Base-by-base conservation (phyloP, 768 basidiomycete genomes). In the Saitozyma podzolica region DNA sequence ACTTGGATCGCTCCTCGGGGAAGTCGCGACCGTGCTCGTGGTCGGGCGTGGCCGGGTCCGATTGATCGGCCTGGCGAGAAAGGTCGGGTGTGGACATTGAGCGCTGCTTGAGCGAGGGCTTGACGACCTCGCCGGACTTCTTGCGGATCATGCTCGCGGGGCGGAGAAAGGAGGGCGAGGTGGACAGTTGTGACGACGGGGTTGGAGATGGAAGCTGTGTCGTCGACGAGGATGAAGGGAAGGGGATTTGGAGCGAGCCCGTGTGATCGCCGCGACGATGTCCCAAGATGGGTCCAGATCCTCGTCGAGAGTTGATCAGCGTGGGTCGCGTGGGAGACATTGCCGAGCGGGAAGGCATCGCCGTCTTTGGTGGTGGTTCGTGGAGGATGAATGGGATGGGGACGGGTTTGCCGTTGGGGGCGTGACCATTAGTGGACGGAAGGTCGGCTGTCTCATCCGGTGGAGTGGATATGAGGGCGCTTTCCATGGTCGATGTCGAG, bases 71-170 rank as follows among this genome's bases (percentile, higher is more conserved):
- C 50, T 70, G 66, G 58, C 78, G 69, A 85, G 88, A 73, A 81
- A 86, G 60, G 82, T 81, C 49, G 73, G 75, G 56, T 80, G 80
- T 58, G 80, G 54, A 84, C 78, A 57, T 84, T 76, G 55, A 87
- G 84, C 86, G 83, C 8, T 85, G 82, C 80, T 96, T 98, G 68
- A 97, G 85, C 1, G 92, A 92, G 3, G 92, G 88, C 79, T 92
- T 94, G 73, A 98, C 87, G 9, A 90, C 86, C 79, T 96, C 90
- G 43, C 95, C 94, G 8, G 90, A 91, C 82, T 96, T 97, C 81
- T 97, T 97, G 65, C 92, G 86, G 47, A 91, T 81, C 66, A 89
- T 83, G 61, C 82, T 71, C 13, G 62, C 54, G 19, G 70, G 70
- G 11, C 65, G 70, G 45, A 64, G 63, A 11, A 51, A 50, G 10